Evolutionary conservation across 352 stramenopile genomes (phyloP), one percentile per base, ranked within the genome.

Genomic region (Phytophthora sojae): DNA sequence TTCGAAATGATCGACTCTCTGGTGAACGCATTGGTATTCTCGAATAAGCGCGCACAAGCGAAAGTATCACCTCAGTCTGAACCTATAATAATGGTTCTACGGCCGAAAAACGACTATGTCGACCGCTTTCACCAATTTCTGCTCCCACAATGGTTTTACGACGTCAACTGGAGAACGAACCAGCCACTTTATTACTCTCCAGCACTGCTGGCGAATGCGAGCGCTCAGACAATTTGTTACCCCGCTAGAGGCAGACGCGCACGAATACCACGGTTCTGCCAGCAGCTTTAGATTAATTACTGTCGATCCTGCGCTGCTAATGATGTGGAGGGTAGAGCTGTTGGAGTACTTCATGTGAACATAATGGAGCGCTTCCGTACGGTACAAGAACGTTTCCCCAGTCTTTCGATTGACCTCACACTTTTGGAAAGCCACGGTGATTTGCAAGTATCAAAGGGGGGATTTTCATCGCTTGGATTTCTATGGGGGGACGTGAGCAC

Each of bases 41-140:
- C 39, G 14, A 47, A 7, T 15, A 47, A 47, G 1, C 12, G 35
- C 15, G 35, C 9, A 14, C 12, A 15, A 42, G 23, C 17, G 1
- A 19, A 11, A 23, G 12, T 21, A 7, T 19, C 5, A 25, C 7
- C 15, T 12, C 12, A 2, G 9, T 14, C 42, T 12, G 42, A 15
- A 25, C 42, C 42, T 50, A 69, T 44, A 25, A 26, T 9, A 15
- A n/a, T 64, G 23, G 26, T 23, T 5, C 49, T 73, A 11, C 66
- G 66, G 11, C 58, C 66, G 14, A 53, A 71, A 49, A 71, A 56
- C 44, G 21, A 58, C 25, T 84, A 47, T 12, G 12, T 71, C 19
- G 73, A 83, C 14, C 73, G 74, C 1, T 14, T 84, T 25, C 70
- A 84, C 62, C 65, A 84, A 11, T 76, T 72, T 25, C 17, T 74